Conservation (phyloP, 1,284 basidiomycete genomes). For the Rhizopogon parksii region DNA sequence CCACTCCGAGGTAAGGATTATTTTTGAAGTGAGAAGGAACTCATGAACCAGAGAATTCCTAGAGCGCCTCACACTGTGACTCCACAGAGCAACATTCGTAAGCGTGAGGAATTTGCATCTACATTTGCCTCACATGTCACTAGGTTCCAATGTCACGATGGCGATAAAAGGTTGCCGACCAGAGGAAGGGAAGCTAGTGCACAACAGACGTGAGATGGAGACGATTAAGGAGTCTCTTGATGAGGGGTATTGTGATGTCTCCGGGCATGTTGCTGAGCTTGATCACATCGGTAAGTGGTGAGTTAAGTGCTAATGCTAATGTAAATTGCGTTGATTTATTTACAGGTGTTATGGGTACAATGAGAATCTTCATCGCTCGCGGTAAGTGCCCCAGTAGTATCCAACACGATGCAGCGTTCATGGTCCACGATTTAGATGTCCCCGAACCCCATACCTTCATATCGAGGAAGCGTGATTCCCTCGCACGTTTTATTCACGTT, state of each 20-base stretch:
- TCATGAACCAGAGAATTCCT: not conserved
- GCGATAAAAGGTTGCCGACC: conserved; percentile 74
- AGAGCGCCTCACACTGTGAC: conserved; percentile 36
- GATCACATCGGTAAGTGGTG: conserved; percentile 45
- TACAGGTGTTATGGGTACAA: conserved; percentile 52
- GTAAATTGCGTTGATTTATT: conserved; percentile 3
- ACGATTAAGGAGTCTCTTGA: conserved; percentile 70
- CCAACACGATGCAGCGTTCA: not conserved
- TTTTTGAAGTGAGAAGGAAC: too few species aligned
- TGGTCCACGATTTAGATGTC: conserved; percentile 37
- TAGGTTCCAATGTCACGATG: conserved; percentile 65
- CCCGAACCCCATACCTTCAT: conserved; percentile 45
- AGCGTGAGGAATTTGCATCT: conserved; percentile 13
- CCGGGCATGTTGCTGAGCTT: conserved; percentile 61
- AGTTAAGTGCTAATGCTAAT: not conserved
- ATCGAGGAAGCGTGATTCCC: conserved; percentile 40
- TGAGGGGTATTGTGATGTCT: conserved; percentile 79
- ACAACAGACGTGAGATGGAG: conserved; percentile 62
- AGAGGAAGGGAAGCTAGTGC: conserved; percentile 57
- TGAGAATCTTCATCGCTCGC: conserved; percentile 65
- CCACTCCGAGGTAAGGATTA: conserved; percentile 1
- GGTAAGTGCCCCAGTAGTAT: conserved; percentile 36
- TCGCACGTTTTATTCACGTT: conserved; percentile 66
- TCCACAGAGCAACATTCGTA: conserved; percentile 57
- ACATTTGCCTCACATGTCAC: conserved; percentile 1